Evolutionary conservation across 1,139 yeast species (phyloP), one percentile per base, ranked within the genome.

Genomic region (Waltiozyma sp.): DNA sequence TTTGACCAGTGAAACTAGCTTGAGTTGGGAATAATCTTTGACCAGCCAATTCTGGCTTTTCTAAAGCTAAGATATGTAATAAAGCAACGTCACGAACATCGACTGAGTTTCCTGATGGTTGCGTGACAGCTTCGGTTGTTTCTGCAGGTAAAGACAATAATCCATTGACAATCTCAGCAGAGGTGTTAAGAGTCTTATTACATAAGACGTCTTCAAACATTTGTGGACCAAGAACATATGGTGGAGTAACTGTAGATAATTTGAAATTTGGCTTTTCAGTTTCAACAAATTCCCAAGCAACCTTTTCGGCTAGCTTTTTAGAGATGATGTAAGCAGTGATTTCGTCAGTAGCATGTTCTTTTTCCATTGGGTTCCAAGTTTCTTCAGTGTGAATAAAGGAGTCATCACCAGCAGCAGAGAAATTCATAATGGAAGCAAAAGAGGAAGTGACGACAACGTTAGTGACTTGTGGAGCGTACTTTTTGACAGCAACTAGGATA

Each of bases 371-470:
- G 48, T 64, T 65, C 76, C 77, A 72, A 3, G 51, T 48, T 38
- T 48, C 44, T 41, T 48, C 49, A 14, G 48, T 46, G 40, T 48
- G 67, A 31, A 57, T 49, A 39, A 61, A 60, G 2, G 58, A 50
- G 16, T 57, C 56, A 38, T 62, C 65, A 37, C 56, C 56, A 13
- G 52, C 51, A 43, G 61, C 52, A 31, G 52, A 50, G 66, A 62
- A 2, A 77, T 69, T 28, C 72, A 76, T 55, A 62, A 70, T 65
- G 1, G 81, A 69, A 10, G 78, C 80, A 53, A 63, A 69, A 0
- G 81, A 73, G 0, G 82, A 75, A 1, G 83, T 77, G 24, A 75
- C 59, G 28, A 76, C 78, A 34, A 77, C 71, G 19, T 67, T 64
- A 42, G 65, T 68, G 39, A 77, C 72, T 39, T 69, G 68, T 15